Evolutionary conservation across 768 basidiomycete species (phyloP).

Genomic region (Lentinula boryana): DNA sequence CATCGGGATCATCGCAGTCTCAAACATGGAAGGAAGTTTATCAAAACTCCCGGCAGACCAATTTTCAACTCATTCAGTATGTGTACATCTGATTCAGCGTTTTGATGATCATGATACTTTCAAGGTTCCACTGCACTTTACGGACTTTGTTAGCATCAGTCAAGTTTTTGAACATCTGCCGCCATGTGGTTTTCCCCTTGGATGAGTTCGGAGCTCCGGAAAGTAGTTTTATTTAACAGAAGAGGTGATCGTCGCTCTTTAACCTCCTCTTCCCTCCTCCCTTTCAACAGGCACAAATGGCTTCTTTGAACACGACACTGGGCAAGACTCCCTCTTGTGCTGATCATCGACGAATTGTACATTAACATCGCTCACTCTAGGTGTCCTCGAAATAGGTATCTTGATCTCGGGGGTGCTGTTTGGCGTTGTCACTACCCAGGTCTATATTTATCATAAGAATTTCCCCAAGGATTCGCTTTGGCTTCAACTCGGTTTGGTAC

Average conservation of each 20-base stretch:
- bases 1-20: not conserved
- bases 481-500: constrained; percentile 1
- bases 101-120: not conserved
- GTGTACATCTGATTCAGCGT: not conserved
- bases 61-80: not conserved
- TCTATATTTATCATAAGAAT: constrained; percentile 4
- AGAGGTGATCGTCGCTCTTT: not conserved
- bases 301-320: constrained; percentile 1
- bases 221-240: not conserved
- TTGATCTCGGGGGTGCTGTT: constrained; percentile 3
- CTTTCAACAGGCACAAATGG: not conserved
- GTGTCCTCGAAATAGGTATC: constrained; percentile 3
- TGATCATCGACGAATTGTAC: not conserved
- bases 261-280: not conserved
- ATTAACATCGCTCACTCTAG: not conserved
- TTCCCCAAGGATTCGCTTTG: constrained; percentile 4
- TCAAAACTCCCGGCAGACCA: not conserved
- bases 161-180: not conserved
- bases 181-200: not conserved
- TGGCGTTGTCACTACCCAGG: constrained; percentile 2
- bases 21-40: not conserved
- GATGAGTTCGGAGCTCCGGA: not conserved
- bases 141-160: not conserved
- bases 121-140: no score
- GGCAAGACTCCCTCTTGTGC: not conserved